These are phyloP conservation scores for Metschnikowia kunwiensis DNA, from an alignment of 805 yeast species.

Conservation along the genomic window DNA sequence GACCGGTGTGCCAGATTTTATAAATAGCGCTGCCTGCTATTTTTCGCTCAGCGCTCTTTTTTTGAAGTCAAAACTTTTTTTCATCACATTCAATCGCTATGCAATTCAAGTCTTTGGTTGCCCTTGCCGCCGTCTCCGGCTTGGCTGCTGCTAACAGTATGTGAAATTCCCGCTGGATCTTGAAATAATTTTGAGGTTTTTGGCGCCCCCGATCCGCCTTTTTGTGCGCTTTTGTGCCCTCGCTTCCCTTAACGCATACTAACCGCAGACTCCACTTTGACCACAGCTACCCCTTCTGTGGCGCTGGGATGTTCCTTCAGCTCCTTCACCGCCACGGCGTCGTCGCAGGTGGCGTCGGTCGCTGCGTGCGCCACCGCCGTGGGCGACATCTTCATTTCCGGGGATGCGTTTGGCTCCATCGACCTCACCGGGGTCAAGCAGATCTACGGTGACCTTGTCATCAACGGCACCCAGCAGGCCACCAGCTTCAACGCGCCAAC, in stretches of 20 bases:
- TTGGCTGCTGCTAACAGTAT: conserved; percentile 39
- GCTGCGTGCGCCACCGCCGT: conserved; percentile 73
- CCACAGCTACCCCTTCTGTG: conserved; percentile 54
- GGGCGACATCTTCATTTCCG: conserved; percentile 74
- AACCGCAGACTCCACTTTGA: conserved; percentile 42
- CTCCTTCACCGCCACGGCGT: conserved; percentile 69
- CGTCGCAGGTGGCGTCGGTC: conserved; percentile 71
- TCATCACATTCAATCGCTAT: conserved; percentile 28
- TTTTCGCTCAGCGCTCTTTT: conserved; percentile 7
- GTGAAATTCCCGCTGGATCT: background rate
- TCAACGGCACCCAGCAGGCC: conserved; percentile 64
- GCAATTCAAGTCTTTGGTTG: conserved; percentile 55
- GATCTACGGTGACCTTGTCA: conserved; percentile 70
- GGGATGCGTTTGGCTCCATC: conserved; percentile 55
- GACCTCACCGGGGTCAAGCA: conserved; percentile 71
- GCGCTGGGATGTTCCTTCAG: conserved; percentile 64
- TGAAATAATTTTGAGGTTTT: background rate
- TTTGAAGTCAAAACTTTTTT: conserved; percentile 6
- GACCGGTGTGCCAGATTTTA: conserved; percentile 3
- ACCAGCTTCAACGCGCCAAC: conserved; percentile 71
- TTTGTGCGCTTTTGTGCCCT: background rate
- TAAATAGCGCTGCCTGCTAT: conserved; percentile 5
- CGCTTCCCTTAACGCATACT: conserved; percentile 3
- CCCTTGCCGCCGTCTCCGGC: conserved; percentile 49
- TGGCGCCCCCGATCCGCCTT: background rate